A percentile compares a stretch with the other conserved stretches of the same genome.
These are phyloP conservation scores for Lactarius sp. DNA, from an alignment of 768 basidiomycete genomes.

Conservation along the genomic window DNA sequence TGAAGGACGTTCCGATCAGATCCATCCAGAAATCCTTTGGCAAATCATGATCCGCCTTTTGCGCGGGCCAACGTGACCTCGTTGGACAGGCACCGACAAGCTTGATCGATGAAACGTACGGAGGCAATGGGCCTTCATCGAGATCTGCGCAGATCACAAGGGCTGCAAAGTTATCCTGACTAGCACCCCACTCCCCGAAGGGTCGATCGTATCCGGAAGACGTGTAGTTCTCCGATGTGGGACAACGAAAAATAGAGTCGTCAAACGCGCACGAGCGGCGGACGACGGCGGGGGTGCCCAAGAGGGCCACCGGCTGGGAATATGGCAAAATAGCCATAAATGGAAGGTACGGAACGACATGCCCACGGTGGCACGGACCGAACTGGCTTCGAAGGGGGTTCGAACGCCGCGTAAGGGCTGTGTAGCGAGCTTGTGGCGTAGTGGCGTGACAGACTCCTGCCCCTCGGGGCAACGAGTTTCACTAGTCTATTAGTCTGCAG, in stretches of 20 bases:
- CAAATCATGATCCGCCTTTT: neutral
- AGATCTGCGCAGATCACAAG: neutral
- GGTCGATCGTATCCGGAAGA: neutral
- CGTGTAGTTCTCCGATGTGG: neutral
- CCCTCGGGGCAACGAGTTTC: neutral
- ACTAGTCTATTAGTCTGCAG: neutral
- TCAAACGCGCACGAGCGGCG: too few species aligned
- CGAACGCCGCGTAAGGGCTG: slow-evolving; percentile 2
- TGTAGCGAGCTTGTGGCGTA: neutral
- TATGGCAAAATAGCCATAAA: neutral
- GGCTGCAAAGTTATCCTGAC: too few species aligned
- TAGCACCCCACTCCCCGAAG: too few species aligned
- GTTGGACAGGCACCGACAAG: neutral
- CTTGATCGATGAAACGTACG: neutral
- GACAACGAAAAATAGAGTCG: neutral
- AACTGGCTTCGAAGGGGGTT: slow-evolving; percentile 6
- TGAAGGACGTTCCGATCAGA: neutral
- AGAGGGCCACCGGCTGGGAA: slow-evolving; percentile 10
- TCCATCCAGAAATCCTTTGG: neutral
- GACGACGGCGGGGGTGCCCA: neutral
- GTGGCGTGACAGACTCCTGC: too few species aligned
- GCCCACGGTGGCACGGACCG: neutral
- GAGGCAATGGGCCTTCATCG: neutral
- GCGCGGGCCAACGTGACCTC: neutral
- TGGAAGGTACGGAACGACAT: neutral